phyloP scores from a whole-genome alignment of 23 red algal genomes.

The Gracilaria caudata region DNA sequence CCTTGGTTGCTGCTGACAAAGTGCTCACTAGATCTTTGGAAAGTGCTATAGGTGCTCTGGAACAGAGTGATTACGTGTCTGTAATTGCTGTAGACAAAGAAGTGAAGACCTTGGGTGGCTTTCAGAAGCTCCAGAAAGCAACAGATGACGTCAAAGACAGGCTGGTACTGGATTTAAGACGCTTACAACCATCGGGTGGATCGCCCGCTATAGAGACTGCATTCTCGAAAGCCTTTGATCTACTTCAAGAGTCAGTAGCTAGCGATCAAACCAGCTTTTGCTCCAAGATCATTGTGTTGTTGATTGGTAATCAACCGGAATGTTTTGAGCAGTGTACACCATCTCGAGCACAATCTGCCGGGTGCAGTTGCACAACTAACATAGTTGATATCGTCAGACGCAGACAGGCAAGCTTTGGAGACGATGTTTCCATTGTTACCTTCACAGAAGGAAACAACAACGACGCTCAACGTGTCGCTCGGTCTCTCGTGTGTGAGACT shows the following conservation, averaged over 20 bases:
- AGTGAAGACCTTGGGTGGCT: background rate
- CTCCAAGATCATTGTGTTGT: slow-evolving; percentile 34
- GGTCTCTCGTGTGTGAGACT: slow-evolving; percentile 7
- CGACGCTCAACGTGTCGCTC: slow-evolving; percentile 22
- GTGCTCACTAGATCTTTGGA: slow-evolving; percentile 7
- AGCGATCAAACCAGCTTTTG: slow-evolving; percentile 5
- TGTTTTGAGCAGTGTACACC: slow-evolving; percentile 17
- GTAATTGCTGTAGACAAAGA: slow-evolving; percentile 11
- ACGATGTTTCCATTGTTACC: slow-evolving; percentile 7
- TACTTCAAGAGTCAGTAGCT: background rate
- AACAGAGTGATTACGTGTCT: slow-evolving; percentile 14
- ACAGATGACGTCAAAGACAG: background rate
- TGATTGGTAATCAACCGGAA: slow-evolving; percentile 3
- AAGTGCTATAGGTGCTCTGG: background rate
- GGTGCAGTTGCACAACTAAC: background rate
- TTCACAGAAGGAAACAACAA: slow-evolving; percentile 43
- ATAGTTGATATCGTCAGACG: background rate
- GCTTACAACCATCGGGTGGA: slow-evolving; percentile 2
- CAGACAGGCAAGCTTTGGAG: background rate
- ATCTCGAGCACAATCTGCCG: background rate
- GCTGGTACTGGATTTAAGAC: background rate
- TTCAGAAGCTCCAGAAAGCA: background rate
- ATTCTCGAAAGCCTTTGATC: slow-evolving; percentile 10
- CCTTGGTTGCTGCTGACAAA: background rate
- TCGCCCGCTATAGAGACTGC: slow-evolving; percentile 1